phyloP scores from a whole-genome alignment of 257 asterid species.

The Anisodus tanguticus region DNA sequence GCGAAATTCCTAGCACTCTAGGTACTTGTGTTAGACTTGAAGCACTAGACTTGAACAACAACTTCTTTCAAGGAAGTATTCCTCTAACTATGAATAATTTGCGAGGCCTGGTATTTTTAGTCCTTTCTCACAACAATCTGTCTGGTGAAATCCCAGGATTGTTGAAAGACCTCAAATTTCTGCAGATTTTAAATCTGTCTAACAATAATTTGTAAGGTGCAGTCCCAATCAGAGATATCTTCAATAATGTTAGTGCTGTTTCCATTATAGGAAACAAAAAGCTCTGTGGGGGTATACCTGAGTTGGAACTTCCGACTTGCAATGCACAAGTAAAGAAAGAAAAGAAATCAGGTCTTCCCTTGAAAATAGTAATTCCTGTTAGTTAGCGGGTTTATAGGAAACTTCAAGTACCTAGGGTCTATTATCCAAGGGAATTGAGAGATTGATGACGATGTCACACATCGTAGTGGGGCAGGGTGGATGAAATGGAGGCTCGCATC shows the following conservation, averaged over 20 bases:
- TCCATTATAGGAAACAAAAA: slow-evolving; percentile 36
- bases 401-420: too few relatives aligned
- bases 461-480: too few relatives aligned
- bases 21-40: not conserved
- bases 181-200: slow-evolving; percentile 35
- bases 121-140: slow-evolving; percentile 19
- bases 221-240: slow-evolving; percentile 1
- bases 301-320: slow-evolving; percentile 30
- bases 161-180: slow-evolving; percentile 10
- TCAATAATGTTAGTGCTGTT: slow-evolving; percentile 20
- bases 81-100: not conserved
- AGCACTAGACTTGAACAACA: not conserved
- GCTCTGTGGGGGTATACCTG: slow-evolving; percentile 42
- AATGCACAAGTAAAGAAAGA: not conserved
- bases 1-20: too few relatives aligned
- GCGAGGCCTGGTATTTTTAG: not conserved
- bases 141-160: slow-evolving; percentile 6
- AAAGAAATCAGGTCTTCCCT: not conserved
- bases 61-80: slow-evolving; percentile 22
- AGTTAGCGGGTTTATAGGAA: not conserved
- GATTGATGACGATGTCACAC: too few relatives aligned
- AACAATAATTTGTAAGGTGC: slow-evolving; percentile 1
- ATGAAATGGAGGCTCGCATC: too few relatives aligned
- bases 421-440: too few relatives aligned
- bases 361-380: not conserved